Evolutionary conservation across 2,329 filamentous ascomycete species (phyloP).

Genomic region (Tolypocladium guangdongense): DNA sequence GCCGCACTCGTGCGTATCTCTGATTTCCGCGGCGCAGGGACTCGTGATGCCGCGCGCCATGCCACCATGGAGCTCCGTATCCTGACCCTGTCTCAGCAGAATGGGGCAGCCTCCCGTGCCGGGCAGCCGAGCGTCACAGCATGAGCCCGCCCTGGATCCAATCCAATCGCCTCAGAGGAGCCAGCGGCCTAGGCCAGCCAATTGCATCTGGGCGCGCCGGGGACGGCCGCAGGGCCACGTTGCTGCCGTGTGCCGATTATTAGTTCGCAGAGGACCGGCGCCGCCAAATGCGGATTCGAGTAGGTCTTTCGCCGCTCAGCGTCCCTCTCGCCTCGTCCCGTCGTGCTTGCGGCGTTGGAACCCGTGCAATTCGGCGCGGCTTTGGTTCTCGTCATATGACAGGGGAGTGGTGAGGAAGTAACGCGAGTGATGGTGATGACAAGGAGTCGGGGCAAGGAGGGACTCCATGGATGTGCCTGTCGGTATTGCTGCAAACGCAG

Average conservation of each 20-base stretch:
- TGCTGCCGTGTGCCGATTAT: conserved; percentile 2
- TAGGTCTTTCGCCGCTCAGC: background rate
- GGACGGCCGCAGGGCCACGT: background rate
- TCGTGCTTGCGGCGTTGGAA: background rate
- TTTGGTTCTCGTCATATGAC: too few relatives aligned
- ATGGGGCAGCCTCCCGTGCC: background rate
- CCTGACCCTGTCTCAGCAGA: background rate
- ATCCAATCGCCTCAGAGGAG: background rate
- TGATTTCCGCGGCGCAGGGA: too few relatives aligned
- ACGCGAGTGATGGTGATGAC: too few relatives aligned
- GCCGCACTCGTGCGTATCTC: background rate
- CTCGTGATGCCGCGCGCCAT: background rate
- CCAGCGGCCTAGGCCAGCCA: background rate
- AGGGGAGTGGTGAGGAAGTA: too few relatives aligned
- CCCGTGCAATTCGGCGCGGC: background rate
- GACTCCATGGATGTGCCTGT: too few relatives aligned
- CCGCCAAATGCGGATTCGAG: background rate
- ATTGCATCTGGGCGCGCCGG: background rate
- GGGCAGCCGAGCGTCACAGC: conserved; percentile 2
- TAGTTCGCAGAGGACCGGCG: background rate
- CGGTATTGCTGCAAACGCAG: too few relatives aligned
- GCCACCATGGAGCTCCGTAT: background rate
- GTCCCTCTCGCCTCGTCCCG: background rate
- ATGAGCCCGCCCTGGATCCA: background rate
- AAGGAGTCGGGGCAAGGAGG: too few relatives aligned